phyloP scores from a whole-genome alignment of 2,329 filamentous ascomycete genomes.

The Ophiostoma montium region DNA sequence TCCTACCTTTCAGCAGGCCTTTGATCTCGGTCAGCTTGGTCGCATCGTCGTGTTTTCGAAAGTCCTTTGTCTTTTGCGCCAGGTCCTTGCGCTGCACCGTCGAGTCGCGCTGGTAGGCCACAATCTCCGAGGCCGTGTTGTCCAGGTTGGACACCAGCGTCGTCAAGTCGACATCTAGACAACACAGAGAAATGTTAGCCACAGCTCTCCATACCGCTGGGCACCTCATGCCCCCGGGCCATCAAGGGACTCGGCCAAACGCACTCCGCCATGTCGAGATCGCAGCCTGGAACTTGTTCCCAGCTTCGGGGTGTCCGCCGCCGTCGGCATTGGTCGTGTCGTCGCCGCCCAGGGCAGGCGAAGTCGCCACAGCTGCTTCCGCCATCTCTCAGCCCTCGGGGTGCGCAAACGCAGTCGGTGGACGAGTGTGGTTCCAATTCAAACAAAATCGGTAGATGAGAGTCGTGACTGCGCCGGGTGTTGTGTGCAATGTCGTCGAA shows the following conservation, averaged over 20 bases:
- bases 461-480: background rate
- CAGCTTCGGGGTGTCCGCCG: constrained; percentile 24
- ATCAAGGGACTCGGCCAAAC: constrained; percentile 11
- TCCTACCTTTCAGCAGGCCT: constrained; percentile 64
- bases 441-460: background rate
- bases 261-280: constrained; percentile 93
- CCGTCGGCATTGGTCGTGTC: background rate
- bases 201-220: too few relatives aligned
- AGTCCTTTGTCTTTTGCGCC: constrained; percentile 98
- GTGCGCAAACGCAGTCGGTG: background rate
- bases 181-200: constrained; percentile 1
- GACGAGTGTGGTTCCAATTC: background rate
- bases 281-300: constrained; percentile 93
- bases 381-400: constrained; percentile 9
- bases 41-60: constrained; percentile 81
- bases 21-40: constrained; percentile 83
- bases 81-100: constrained; percentile 91
- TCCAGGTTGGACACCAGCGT: constrained; percentile 75
- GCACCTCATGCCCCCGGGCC: constrained; percentile 1
- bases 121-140: constrained; percentile 86
- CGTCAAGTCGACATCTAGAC: constrained; percentile 70
- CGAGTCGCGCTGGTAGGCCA: constrained; percentile 86
- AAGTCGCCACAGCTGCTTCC: constrained; percentile 9
- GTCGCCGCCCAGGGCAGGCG: constrained; percentile 5
- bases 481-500: too few relatives aligned